Evolutionary conservation across 2,329 filamentous ascomycete genomes (phyloP), one percentile per base, ranked within the genome.

Genomic region (Aspergillus oerlinghausenensis): DNA sequence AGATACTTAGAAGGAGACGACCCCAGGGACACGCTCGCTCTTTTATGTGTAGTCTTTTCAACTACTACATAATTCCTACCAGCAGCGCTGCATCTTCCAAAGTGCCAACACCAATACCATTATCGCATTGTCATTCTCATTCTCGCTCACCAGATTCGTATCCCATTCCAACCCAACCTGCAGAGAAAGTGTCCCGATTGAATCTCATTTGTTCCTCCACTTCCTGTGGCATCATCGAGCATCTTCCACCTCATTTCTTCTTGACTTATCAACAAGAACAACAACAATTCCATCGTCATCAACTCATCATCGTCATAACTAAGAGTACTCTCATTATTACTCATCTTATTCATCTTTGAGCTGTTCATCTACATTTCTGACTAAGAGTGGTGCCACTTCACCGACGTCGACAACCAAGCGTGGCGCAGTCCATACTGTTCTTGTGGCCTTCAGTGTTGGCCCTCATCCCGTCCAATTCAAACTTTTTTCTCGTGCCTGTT

Each of bases 191-290:
- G 42, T 45, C 42, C n/a, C 8, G 42, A 45, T 45, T 21, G 42
- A 45, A 45, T 21, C 11, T 9, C 19, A 23, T 45, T 45, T 21
- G 42, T 11, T 10, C 42, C n/a, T 47, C 35, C 47, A 43, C 50
- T 4, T 23, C 29, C 35, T 14, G 56, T 56, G 59, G 58, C 56
- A 61, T 61, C 60, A 63, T 58, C 53, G 25, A 63, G 60, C 58
- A 53, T 60, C 52, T 52, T 59, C 58, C 19, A 49, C 32, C 40
- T 47, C 21, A 5, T 11, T 17, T 8, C 9, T 25, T 14, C 21
- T 14, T 23, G 21, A 45, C n/a, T 4, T 43, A 43, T 26, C 21
- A 26, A 23, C 43, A 19, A 21, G 42, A 45, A 47, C 43, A 25
- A 47, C 43, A 47, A 11, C 5, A 47, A 14, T 21, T 19, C 3